Conservation (phyloP, 768 basidiomycete species). For the Rhodosporidiobolus odoratus region DNA sequence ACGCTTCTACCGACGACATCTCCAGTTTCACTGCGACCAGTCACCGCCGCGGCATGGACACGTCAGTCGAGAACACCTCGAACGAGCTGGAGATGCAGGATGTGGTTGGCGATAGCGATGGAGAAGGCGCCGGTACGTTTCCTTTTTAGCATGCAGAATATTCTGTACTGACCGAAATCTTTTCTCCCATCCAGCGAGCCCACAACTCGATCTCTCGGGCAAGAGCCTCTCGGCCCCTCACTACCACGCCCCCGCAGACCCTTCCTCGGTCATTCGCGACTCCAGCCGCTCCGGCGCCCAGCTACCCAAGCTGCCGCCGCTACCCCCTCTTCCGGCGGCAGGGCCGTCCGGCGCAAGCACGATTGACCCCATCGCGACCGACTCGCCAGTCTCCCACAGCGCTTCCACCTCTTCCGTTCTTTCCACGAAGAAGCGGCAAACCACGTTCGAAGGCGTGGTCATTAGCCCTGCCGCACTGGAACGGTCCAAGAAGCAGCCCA, state of each 20-base stretch:
- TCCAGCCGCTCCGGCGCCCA: not conserved
- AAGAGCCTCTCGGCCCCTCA: not conserved
- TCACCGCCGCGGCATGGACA: not conserved
- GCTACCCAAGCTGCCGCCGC: not conserved
- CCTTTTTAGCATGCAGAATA: not conserved
- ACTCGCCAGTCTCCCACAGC: not conserved
- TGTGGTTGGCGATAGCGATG: constrained; percentile 26
- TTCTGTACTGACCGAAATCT: not conserved
- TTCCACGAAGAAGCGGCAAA: not conserved
- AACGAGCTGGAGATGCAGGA: not conserved
- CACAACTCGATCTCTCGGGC: not conserved
- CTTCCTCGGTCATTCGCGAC: not conserved
- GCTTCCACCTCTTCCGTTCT: not conserved
- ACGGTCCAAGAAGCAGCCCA: not conserved
- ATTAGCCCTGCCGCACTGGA: not conserved
- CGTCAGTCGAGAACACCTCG: not conserved
- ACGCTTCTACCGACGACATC: not conserved
- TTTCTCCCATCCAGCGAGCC: no score
- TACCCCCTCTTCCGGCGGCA: not conserved
- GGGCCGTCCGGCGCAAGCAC: not conserved
- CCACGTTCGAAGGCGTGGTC: no score
- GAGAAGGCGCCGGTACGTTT: constrained; percentile 17
- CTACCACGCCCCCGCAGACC: not conserved
- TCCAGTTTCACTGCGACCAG: not conserved
- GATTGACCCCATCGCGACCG: constrained; percentile 7